Evolutionary conservation across 2,329 filamentous ascomycete genomes (phyloP).

Genomic region (Fusarium napiforme): DNA sequence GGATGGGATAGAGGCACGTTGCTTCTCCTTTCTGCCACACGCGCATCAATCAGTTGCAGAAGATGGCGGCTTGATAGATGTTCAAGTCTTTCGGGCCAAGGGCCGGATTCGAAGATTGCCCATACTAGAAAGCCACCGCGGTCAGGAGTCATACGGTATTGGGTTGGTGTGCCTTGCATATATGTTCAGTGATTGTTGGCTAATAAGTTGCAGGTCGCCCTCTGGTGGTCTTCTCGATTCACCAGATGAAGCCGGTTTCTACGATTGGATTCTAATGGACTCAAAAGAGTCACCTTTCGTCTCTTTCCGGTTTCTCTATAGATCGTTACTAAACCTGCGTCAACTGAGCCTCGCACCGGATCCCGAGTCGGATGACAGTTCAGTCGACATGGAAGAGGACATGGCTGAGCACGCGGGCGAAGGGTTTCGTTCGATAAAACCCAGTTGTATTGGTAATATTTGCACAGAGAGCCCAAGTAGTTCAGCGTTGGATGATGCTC

Average conservation of each 20-base stretch:
- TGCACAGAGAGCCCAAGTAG: not conserved
- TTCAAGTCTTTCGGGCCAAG: constrained; percentile 64
- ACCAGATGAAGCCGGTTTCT: constrained; percentile 62
- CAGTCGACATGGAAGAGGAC: not conserved
- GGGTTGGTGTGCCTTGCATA: constrained; percentile 53
- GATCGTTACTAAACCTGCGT: constrained; percentile 61
- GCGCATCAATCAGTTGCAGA: constrained; percentile 55
- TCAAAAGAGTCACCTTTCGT: constrained; percentile 63
- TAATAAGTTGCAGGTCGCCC: constrained; percentile 55
- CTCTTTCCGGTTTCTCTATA: constrained; percentile 67
- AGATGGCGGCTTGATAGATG: constrained; percentile 66
- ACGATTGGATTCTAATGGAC: constrained; percentile 64
- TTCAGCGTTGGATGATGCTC: not conserved
- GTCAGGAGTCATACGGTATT: constrained; percentile 63
- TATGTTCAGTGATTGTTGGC: not conserved
- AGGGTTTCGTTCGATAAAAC: not conserved
- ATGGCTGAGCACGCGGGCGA: not conserved
- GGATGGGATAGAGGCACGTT: constrained; percentile 60
- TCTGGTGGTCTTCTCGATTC: constrained; percentile 64
- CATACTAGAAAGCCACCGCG: constrained; percentile 56
- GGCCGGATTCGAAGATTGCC: constrained; percentile 57
- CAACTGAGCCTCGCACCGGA: constrained; percentile 60
- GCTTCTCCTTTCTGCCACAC: constrained; percentile 61
- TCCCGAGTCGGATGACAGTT: not conserved
- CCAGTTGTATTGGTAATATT: not conserved